Conservation (phyloP, 192 early-diverging fungal genomes). For the Entophlyctis luteolus region DNA sequence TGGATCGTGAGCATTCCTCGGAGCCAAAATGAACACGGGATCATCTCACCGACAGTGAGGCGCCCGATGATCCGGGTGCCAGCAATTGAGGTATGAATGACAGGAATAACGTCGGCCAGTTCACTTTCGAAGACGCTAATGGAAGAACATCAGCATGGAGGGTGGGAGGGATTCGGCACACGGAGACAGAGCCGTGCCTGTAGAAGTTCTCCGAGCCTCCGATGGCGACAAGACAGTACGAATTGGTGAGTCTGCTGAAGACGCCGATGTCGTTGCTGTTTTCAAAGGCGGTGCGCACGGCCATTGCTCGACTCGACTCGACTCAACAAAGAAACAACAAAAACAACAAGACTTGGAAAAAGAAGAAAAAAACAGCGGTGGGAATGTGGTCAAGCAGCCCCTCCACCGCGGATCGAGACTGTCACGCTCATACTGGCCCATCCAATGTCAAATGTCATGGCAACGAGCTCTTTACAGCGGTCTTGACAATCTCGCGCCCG, state of each 20-base stretch:
- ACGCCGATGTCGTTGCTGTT: slow-evolving; percentile 99
- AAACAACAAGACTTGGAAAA: slow-evolving; percentile 7
- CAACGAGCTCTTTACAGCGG: slow-evolving; percentile 4
- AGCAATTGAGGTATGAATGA: slow-evolving; percentile 94
- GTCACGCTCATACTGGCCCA: neutral
- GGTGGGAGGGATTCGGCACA: slow-evolving; percentile 4
- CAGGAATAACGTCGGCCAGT: slow-evolving; percentile 90
- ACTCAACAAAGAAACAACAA: neutral
- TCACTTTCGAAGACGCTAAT: slow-evolving; percentile 89
- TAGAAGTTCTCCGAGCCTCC: slow-evolving; percentile 99
- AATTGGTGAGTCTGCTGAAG: slow-evolving; percentile 95
- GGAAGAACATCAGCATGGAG: neutral
- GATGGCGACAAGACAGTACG: slow-evolving; percentile 93
- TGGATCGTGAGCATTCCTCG: neutral
- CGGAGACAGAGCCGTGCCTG: slow-evolving; percentile 51
- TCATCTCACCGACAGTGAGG: slow-evolving; percentile 63
- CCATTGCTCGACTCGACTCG: slow-evolving; percentile 14
- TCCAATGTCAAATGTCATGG: neutral
- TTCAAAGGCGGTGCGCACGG: slow-evolving; percentile 86
- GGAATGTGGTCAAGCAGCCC: neutral
- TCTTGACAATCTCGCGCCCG: slow-evolving; percentile 13
- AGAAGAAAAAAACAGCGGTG: slow-evolving; percentile 2
- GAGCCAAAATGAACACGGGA: too few species aligned
- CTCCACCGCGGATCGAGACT: neutral
- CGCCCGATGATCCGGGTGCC: slow-evolving; percentile 96